Evolutionary conservation across 768 basidiomycete species (phyloP).

Genomic region (Calocybe indica): DNA sequence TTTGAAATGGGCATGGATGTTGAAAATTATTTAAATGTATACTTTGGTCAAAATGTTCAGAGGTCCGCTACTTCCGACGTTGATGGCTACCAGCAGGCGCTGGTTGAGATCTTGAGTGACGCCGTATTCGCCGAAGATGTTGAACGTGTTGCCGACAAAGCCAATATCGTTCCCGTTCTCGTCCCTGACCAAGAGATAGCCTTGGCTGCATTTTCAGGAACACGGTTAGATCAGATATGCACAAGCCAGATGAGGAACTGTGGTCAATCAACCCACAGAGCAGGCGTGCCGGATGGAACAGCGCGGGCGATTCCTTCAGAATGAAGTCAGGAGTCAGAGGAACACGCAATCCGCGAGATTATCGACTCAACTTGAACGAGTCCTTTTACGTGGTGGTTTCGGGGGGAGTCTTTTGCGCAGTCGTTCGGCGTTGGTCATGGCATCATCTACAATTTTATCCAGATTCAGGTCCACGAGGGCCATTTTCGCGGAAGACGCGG

Average conservation of each 20-base stretch:
- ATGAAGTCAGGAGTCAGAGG: not conserved
- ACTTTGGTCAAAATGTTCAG: conserved; percentile 9
- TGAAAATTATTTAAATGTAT: not conserved
- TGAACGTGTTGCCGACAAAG: conserved; percentile 5
- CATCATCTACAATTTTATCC: conserved; percentile 3
- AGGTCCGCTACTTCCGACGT: conserved; percentile 2
- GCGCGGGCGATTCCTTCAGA: conserved; percentile 2
- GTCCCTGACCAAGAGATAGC: conserved; percentile 4
- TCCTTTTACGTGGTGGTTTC: conserved; percentile 2
- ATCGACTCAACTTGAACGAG: not conserved
- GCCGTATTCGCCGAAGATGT: conserved; percentile 8
- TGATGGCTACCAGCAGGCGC: conserved; percentile 7
- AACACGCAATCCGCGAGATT: not conserved
- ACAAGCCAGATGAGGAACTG: not conserved
- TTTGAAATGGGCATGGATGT: not conserved
- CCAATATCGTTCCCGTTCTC: conserved; percentile 5
- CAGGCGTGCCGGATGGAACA: not conserved
- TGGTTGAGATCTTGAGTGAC: not conserved
- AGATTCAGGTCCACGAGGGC: conserved; percentile 1
- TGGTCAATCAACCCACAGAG: not conserved
- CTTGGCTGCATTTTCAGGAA: not conserved
- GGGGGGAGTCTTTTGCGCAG: conserved; percentile 4
- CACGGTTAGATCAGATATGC: not conserved
- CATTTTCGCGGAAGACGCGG: not conserved
- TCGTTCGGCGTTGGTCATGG: conserved; percentile 9